phyloP scores from a whole-genome alignment of 257 asterid genomes.

The Gynochthodes officinalis region DNA sequence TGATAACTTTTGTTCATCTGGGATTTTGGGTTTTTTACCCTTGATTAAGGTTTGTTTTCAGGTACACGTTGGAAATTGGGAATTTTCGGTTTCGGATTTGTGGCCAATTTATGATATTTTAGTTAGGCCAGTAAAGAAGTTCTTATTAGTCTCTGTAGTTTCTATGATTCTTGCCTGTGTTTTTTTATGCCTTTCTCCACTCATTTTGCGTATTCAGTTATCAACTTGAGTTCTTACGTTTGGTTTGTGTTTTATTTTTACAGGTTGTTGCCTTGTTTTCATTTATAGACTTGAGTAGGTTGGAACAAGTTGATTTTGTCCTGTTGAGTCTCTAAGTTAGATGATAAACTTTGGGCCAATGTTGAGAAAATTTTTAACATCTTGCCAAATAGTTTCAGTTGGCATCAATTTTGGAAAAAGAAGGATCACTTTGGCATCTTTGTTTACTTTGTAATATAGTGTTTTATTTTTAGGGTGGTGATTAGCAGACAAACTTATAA shows the following conservation, averaged over 20 bases:
- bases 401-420: not conserved
- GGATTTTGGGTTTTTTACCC: not conserved
- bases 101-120: not conserved
- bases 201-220: not conserved
- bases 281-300: not conserved
- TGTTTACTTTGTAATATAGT: not conserved
- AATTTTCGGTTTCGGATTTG: not conserved
- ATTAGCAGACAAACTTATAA: no score
- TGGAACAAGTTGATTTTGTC: not conserved
- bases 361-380: not conserved
- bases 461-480: not conserved
- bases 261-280: not conserved
- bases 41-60: not conserved
- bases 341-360: no score
- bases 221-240: not conserved
- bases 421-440: not conserved
- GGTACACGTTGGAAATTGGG: not conserved
- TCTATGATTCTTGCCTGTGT: not conserved
- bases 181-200: not conserved
- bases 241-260: not conserved
- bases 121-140: not conserved
- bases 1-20: not conserved
- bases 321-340: no score
- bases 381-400: not conserved
- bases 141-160: not conserved